phyloP scores from a whole-genome alignment of 306 rosid species.

The Vachellia collinsii region DNA sequence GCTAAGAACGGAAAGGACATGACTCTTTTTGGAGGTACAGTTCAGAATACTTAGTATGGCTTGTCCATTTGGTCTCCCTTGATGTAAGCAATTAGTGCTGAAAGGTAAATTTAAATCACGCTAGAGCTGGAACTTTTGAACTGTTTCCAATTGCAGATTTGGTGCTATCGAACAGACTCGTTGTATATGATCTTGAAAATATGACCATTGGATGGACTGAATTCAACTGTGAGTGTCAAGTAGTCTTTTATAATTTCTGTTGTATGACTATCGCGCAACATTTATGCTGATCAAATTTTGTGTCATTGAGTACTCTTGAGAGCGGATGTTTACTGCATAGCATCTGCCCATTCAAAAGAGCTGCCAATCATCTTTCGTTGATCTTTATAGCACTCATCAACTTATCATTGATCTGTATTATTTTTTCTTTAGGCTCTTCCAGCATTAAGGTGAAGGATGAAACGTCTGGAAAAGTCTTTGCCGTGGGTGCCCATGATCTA shows the following conservation, averaged over 20 bases:
- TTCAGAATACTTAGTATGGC: conserved; percentile 15
- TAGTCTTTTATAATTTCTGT: conserved; percentile 14
- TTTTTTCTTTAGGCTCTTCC: conserved; percentile 58
- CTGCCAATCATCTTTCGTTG: not conserved
- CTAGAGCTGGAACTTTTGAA: not conserved
- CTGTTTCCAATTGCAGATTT: conserved; percentile 62
- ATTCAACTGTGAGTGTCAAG: conserved; percentile 66
- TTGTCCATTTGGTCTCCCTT: conserved; percentile 17
- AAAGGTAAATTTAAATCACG: not conserved
- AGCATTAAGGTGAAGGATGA: conserved; percentile 81
- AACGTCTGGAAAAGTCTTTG: conserved; percentile 49
- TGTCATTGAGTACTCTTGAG: conserved; percentile 2
- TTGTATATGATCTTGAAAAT: conserved; percentile 67
- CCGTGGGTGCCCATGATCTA: conserved; percentile 61
- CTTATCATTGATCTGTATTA: not conserved
- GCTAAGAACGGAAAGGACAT: conserved; percentile 50
- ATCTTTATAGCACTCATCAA: not conserved
- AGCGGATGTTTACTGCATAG: not conserved
- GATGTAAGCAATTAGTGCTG: not conserved
- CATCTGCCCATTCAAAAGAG: not conserved
- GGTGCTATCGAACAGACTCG: conserved; percentile 73
- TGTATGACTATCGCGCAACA: not conserved
- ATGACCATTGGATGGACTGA: conserved; percentile 71
- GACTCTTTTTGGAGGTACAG: conserved; percentile 78
- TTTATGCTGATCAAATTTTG: not conserved